These are phyloP conservation scores for Ogataea trehaloabstinens DNA, from an alignment of 805 yeast species.

Conservation along the genomic window DNA sequence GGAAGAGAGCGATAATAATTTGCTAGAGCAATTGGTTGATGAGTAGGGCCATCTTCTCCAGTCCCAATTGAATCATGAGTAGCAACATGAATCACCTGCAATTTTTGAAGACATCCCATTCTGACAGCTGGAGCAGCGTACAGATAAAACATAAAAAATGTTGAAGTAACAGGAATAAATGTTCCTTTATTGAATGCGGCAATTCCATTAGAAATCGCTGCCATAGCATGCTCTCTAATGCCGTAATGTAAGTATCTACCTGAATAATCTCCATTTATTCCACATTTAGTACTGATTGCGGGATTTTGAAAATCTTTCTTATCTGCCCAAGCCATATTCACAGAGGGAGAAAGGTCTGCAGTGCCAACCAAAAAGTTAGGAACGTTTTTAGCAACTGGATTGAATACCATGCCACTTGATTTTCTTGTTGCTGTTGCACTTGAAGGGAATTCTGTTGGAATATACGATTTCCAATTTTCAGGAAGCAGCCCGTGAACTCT, in stretches of 20 bases:
- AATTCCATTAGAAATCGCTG: constrained; percentile 96
- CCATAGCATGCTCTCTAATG: constrained; percentile 99
- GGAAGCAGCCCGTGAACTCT: constrained; percentile 79
- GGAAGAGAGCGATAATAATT: constrained; percentile 78
- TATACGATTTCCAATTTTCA: constrained; percentile 69
- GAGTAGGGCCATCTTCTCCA: constrained; percentile 94
- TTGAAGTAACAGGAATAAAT: constrained; percentile 43
- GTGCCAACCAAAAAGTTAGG: constrained; percentile 78
- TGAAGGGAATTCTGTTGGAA: constrained; percentile 84
- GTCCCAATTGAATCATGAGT: constrained; percentile 89
- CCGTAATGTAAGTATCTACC: constrained; percentile 97
- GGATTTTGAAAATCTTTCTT: constrained; percentile 94
- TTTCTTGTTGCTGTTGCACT: constrained; percentile 89
- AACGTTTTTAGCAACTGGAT: constrained; percentile 65
- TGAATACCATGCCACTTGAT: constrained; percentile 79
- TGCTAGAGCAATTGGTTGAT: constrained; percentile 86
- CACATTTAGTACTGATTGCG: constrained; percentile 38
- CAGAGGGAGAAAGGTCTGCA: constrained; percentile 93
- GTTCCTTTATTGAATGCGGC: constrained; percentile 95
- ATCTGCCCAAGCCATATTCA: constrained; percentile 78
- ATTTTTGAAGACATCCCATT: constrained; percentile 77
- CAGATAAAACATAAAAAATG: constrained; percentile 79
- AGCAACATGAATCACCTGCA: constrained; percentile 82
- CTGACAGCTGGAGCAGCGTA: constrained; percentile 87
- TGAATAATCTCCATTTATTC: constrained; percentile 70